Conservation (phyloP, 1,139 yeast genomes). For the Taphrina populina region DNA sequence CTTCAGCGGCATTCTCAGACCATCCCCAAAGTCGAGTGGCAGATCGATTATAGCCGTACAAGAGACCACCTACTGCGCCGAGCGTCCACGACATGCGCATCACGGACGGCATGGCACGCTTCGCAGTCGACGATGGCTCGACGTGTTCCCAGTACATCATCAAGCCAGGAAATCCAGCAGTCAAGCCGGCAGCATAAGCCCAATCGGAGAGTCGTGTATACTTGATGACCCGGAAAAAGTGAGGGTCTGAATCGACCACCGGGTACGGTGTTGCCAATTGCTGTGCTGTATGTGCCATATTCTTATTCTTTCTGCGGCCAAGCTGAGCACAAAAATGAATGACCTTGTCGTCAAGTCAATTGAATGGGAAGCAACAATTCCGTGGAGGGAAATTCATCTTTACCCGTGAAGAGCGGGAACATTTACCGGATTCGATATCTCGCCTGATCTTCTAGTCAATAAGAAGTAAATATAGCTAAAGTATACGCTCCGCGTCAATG, state of each 20-base stretch:
- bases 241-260: constrained; percentile 76
- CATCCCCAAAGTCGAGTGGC: constrained; percentile 69
- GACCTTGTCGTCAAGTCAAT: no score
- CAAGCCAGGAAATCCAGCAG: constrained; percentile 53
- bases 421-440: background rate
- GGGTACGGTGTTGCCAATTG: constrained; percentile 30
- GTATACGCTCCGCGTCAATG: no score
- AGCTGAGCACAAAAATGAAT: no score
- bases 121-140: constrained; percentile 51
- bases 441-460: constrained; percentile 46
- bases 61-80: constrained; percentile 71
- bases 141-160: constrained; percentile 56
- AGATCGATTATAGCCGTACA: constrained; percentile 57
- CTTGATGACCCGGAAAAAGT: constrained; percentile 66
- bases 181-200: constrained; percentile 62
- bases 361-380: no score
- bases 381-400: background rate
- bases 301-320: background rate
- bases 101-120: constrained; percentile 20
- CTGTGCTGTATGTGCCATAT: constrained; percentile 32
- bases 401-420: background rate
- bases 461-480: constrained; percentile 77
- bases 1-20: constrained; percentile 72
- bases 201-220: constrained; percentile 72
- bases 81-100: constrained; percentile 45